A percentile compares a stretch with the other conserved stretches of the same genome.
Evolutionary conservation across 2,329 filamentous ascomycete species (phyloP).

Genomic region (Cladosporium sp.): DNA sequence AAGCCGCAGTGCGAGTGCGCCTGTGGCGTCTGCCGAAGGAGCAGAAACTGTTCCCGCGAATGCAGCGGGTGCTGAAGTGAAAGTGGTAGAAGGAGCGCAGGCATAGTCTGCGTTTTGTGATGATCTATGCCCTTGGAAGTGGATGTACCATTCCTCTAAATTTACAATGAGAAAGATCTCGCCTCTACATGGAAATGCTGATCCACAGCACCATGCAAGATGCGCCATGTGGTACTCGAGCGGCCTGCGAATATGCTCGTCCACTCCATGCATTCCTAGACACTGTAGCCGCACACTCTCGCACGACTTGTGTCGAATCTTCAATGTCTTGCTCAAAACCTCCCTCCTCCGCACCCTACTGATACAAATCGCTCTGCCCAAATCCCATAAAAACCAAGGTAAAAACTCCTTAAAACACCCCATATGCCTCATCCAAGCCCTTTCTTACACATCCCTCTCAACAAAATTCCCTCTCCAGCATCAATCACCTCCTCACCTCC

Average conservation of each 20-base stretch:
- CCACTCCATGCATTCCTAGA: background rate
- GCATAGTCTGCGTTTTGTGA: background rate
- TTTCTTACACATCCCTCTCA: background rate
- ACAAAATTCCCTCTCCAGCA: background rate
- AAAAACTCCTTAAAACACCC: background rate
- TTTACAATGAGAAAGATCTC: background rate
- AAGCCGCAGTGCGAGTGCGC: background rate
- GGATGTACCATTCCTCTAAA: background rate
- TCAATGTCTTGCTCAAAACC: background rate
- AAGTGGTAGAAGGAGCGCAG: background rate
- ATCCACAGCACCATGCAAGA: background rate
- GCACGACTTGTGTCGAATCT: background rate
- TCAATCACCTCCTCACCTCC: constrained; percentile 4
- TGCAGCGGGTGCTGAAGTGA: background rate
- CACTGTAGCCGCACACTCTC: background rate
- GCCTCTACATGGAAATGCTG: background rate
- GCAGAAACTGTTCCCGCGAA: background rate
- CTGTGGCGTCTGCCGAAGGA: background rate
- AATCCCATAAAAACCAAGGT: background rate
- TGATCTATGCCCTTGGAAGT: background rate
- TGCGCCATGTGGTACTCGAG: background rate
- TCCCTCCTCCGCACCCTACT: background rate
- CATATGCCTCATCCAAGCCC: background rate
- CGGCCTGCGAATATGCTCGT: no score
- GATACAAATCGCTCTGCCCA: background rate